Evolutionary conservation across 257 asterid genomes (phyloP).

Genomic region (Ilex asprella): DNA sequence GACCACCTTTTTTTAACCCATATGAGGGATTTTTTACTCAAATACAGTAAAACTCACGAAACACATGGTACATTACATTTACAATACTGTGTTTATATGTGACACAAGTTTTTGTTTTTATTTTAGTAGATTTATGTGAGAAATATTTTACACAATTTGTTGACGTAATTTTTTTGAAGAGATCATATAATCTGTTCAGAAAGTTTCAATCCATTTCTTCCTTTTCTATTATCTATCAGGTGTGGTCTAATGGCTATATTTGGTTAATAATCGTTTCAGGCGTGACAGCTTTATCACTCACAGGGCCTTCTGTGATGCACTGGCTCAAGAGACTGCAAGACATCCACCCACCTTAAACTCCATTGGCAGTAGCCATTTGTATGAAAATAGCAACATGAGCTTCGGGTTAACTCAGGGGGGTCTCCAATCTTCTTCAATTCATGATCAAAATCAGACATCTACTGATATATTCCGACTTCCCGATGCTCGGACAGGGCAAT

Average conservation of each 20-base stretch:
- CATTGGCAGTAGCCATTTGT: conserved; percentile 37
- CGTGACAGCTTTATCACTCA: conserved; percentile 84
- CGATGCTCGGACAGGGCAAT: conserved; percentile 25
- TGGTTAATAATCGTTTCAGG: conserved; percentile 26
- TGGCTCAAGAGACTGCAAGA: conserved; percentile 71
- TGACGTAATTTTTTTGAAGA: too few species aligned
- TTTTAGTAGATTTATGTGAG: too few species aligned
- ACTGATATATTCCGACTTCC: conserved; percentile 30
- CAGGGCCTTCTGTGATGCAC: conserved; percentile 81
- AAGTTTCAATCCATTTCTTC: too few species aligned
- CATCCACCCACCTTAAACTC: conserved; percentile 42
- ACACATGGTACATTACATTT: too few species aligned
- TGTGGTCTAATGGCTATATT: not conserved
- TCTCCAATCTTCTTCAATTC: conserved; percentile 7
- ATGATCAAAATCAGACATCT: conserved; percentile 21
- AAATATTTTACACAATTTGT: too few species aligned
- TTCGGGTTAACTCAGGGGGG: conserved; percentile 39
- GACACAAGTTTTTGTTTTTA: too few species aligned
- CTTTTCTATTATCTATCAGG: too few species aligned
- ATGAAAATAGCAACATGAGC: conserved; percentile 14
- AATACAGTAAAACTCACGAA: too few species aligned
- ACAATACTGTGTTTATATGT: too few species aligned
- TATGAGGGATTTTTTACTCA: too few species aligned
- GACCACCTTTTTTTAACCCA: too few species aligned
- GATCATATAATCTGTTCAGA: too few species aligned